Evolutionary conservation across 2,329 filamentous ascomycete genomes (phyloP), one percentile per base, ranked within the genome.

Genomic region (Scortechinia acanthostroma): DNA sequence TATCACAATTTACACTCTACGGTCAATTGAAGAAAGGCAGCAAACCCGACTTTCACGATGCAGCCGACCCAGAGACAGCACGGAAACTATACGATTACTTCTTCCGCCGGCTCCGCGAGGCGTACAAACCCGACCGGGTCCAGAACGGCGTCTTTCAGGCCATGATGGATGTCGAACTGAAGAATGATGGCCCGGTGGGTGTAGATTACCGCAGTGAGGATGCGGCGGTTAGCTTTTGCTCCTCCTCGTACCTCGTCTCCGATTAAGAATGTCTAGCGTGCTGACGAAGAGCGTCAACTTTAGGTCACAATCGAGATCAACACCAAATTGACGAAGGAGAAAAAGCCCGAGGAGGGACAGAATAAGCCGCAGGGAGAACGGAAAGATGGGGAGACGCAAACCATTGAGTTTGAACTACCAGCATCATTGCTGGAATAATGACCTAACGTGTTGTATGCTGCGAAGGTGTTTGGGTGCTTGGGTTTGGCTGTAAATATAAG

Each of bases 131-230:
- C 4, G 86, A 89, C 5, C 83, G 75, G 51, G 91, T 98, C 47
- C 90, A 95, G 60, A 85, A 98, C 60, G 93, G 94, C n/a, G 81
- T 91, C 22, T 98, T 98, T 62, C 91, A 95, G 59, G 93, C 93
- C 43, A 96, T 95, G 91, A 98, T 98, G 93, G 86, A 97, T 58
- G 91, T 98, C 47, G 86, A 87, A 43, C 66, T 96, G 22, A 82
- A 96, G 43, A 97, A 97, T 53, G 91, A 97, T 53, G 81, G 82
- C 1, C 82, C 82, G 45, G 81, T 85, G 60, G 55, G 68, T 55
- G 43, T 21, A 13, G 35, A 40, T 19, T 40, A 40, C 35, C 35
- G 35, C 35, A 40, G 35, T 40, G 35, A 40, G 6, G 35, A 40
- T 10, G 35, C 6, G 35, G 35, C 35, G 35, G 35, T 40, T 19